Conservation (phyloP, 1,139 yeast genomes). For the Fermentozyma sake region DNA sequence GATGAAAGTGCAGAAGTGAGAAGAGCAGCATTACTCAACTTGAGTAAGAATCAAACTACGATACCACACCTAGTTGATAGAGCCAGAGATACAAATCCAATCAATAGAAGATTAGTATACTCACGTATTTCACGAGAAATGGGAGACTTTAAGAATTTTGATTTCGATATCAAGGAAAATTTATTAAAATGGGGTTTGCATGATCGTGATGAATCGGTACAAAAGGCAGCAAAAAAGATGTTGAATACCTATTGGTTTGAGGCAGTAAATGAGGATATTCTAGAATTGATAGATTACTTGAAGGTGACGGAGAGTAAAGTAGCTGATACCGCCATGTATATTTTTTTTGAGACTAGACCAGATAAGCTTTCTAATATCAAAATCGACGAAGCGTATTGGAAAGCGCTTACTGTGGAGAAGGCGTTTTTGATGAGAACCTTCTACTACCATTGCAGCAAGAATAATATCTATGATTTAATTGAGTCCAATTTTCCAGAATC, state of each 20-base stretch:
- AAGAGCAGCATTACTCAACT: slow-evolving; percentile 72
- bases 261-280: slow-evolving; percentile 62
- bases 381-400: slow-evolving; percentile 63
- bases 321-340: slow-evolving; percentile 63
- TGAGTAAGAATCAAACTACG: slow-evolving; percentile 53
- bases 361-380: slow-evolving; percentile 57
- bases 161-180: slow-evolving; percentile 57
- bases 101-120: slow-evolving; percentile 70
- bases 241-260: slow-evolving; percentile 71
- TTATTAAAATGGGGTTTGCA: slow-evolving; percentile 79
- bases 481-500: slow-evolving; percentile 82
- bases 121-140: slow-evolving; percentile 64
- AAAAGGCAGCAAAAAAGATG: slow-evolving; percentile 68
- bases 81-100: slow-evolving; percentile 72
- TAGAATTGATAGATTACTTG: slow-evolving; percentile 65
- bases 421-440: slow-evolving; percentile 69
- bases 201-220: slow-evolving; percentile 77
- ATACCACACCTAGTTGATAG: slow-evolving; percentile 66
- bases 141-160: slow-evolving; percentile 62
- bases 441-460: slow-evolving; percentile 57
- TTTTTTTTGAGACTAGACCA: slow-evolving; percentile 56
- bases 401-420: slow-evolving; percentile 65
- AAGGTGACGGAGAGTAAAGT: slow-evolving; percentile 63
- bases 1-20: slow-evolving; percentile 90
- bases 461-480: slow-evolving; percentile 50